Evolutionary conservation across 75 land plant species (phyloP).

Genomic region (Pinus albicaulis): DNA sequence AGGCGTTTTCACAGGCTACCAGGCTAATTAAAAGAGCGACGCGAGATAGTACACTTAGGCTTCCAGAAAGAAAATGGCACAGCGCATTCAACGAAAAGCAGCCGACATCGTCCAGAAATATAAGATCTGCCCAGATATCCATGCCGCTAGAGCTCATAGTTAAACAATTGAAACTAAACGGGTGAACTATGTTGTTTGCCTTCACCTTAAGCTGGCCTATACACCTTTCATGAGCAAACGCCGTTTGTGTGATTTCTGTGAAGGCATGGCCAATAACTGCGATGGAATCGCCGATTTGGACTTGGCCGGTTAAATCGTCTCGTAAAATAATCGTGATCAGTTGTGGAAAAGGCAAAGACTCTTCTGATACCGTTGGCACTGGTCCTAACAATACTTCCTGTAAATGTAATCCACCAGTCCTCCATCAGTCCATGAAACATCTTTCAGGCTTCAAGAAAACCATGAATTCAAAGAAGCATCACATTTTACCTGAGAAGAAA

Average conservation of each 20-base stretch:
- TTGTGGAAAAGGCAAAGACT: conserved; percentile 1
- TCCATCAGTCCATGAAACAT: not conserved
- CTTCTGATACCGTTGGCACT: conserved; percentile 9
- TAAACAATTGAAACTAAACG: conserved; percentile 4
- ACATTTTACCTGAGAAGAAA: not conserved
- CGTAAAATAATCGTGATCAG: conserved; percentile 1
- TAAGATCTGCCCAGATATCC: conserved; percentile 1
- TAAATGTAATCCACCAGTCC: not conserved
- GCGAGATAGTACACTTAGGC: not conserved
- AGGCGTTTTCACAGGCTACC: conserved; percentile 5
- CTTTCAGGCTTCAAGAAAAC: not conserved
- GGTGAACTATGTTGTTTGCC: conserved; percentile 17
- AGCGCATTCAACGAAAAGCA: conserved; percentile 6
- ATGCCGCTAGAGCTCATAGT: too few species aligned
- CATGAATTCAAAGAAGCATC: not conserved
- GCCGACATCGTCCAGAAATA: conserved; percentile 3
- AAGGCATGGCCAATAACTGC: conserved; percentile 26
- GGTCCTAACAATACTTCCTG: conserved; percentile 24
- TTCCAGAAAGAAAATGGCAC: not conserved
- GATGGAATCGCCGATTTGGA: conserved; percentile 18
- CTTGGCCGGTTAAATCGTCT: conserved; percentile 17
- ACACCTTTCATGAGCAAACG: not conserved
- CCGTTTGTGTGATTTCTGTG: not conserved
- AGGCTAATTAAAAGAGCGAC: conserved; percentile 20
- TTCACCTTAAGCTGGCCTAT: conserved; percentile 5